phyloP scores from a whole-genome alignment of 2,329 filamentous ascomycete genomes.

The Thielaviopsis euricoi region DNA sequence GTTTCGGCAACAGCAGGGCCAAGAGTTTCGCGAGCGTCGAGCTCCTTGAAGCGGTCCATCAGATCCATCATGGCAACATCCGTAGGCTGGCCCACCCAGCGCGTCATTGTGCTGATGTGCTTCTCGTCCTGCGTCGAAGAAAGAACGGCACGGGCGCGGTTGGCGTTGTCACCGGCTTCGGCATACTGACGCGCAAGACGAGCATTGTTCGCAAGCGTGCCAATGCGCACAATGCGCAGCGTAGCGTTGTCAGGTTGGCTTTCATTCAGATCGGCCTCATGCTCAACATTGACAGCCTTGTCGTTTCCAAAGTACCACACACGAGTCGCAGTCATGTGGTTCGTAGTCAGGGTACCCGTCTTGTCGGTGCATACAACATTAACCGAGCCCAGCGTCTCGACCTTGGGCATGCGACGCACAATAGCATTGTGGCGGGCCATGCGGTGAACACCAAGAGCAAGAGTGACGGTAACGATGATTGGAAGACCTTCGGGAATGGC shows the following conservation, averaged over 20 bases:
- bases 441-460: conserved; percentile 83
- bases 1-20: conserved; percentile 72
- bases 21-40: conserved; percentile 75
- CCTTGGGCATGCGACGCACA: conserved; percentile 86
- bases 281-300: conserved; percentile 33
- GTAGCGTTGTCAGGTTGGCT: conserved; percentile 54
- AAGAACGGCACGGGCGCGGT: conserved; percentile 47
- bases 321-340: conserved; percentile 95
- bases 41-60: conserved; percentile 76
- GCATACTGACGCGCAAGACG: conserved; percentile 57
- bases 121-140: conserved; percentile 59
- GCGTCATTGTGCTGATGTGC: conserved; percentile 39
- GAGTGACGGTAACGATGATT: conserved; percentile 94
- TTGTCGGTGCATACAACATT: conserved; percentile 99
- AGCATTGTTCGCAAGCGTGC: conserved; percentile 93
- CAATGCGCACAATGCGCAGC: conserved; percentile 69
- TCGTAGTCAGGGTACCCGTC: conserved; percentile 88
- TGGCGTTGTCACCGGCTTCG: conserved; percentile 41
- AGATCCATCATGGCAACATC: conserved; percentile 95
- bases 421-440: conserved; percentile 96
- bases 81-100: conserved; percentile 93
- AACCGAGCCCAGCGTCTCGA: conserved; percentile 94
- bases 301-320: conserved; percentile 81
- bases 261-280: conserved; percentile 37
- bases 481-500: conserved; percentile 92